A percentile compares a stretch with the other conserved stretches of the same genome.
phyloP scores from a whole-genome alignment of 257 asterid species.

The Pogostemon cablin region DNA sequence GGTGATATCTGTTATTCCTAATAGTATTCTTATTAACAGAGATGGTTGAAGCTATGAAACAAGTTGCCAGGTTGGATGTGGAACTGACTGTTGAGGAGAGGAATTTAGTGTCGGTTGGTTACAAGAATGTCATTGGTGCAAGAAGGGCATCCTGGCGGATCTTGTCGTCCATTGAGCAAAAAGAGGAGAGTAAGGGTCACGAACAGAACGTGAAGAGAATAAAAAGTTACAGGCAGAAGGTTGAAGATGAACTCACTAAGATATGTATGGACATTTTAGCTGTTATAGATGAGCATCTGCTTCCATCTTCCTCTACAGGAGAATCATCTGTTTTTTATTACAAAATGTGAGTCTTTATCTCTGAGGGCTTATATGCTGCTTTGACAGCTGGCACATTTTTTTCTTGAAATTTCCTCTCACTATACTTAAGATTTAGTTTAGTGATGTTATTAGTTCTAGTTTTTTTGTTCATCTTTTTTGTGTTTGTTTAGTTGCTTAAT shows the following conservation, averaged over 20 bases:
- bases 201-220: slow-evolving; percentile 73
- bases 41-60: slow-evolving; percentile 83
- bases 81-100: slow-evolving; percentile 81
- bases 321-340: slow-evolving; percentile 80
- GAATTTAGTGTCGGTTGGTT: slow-evolving; percentile 76
- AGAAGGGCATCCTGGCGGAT: slow-evolving; percentile 86
- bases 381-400: slow-evolving; percentile 1
- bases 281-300: slow-evolving; percentile 72
- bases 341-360: slow-evolving; percentile 61
- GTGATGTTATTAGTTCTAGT: neutral
- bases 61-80: slow-evolving; percentile 66
- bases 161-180: slow-evolving; percentile 69
- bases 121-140: slow-evolving; percentile 77
- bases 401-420: neutral
- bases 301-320: slow-evolving; percentile 74
- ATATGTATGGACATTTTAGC: slow-evolving; percentile 72
- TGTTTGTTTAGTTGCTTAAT: neutral
- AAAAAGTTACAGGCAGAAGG: slow-evolving; percentile 61
- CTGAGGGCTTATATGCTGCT: neutral
- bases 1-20: neutral
- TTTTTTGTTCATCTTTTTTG: neutral
- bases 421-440: neutral
- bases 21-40: slow-evolving; percentile 42
- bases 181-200: slow-evolving; percentile 76
- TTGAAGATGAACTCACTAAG: slow-evolving; percentile 75